Evolutionary conservation across 306 rosid species (phyloP), one percentile per base, ranked within the genome.

Genomic region (Myrica gale): DNA sequence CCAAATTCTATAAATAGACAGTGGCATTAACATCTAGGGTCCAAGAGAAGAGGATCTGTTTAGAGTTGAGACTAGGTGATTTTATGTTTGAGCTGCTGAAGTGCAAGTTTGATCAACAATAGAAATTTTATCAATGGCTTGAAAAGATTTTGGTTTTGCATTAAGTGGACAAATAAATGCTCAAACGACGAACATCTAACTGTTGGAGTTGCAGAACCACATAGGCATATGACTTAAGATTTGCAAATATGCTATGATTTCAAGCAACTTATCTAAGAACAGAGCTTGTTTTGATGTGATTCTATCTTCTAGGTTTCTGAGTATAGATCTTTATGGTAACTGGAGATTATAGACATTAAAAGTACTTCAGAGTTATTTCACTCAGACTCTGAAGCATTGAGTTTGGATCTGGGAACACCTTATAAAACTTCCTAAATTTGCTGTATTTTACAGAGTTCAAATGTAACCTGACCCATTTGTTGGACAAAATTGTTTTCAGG

Each of bases 401-500:
- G 39, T 21, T 57, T 57, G 63, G 63, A 9, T 20, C 39, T 50
- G 42, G 46, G 10, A 17, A 51, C 41, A 7, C 47, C 72, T 44
- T 37, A 63, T 54, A 50, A 68, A 75, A 77, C 32, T 54, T 69
- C 20, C 61, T 1, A 60, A 76, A 21, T 45, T 51, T 71, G 71
- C 60, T 23, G 71, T 23, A 60, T 74, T 41, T 50, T 54, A 17
- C 37, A 12, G 44, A 71, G 44, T 55, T 21, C 68, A 68, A 83
- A 78, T 43, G 58, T 54, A 67, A 43, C 58, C 54, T 68, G 48
- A 42, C 53, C 76, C 43, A 61, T 68, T 78, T 74, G 69, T 62
- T 74, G 75, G 68, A 65, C 42, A 70, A 75, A 76, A 54, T 37
- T 82, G 77, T 45, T 74, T 73, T 82, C 80, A 96, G 99, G 89